Evolutionary conservation across 1,284 basidiomycete genomes (phyloP), one percentile per base, ranked within the genome.

Genomic region (Ustilago cynodontis): DNA sequence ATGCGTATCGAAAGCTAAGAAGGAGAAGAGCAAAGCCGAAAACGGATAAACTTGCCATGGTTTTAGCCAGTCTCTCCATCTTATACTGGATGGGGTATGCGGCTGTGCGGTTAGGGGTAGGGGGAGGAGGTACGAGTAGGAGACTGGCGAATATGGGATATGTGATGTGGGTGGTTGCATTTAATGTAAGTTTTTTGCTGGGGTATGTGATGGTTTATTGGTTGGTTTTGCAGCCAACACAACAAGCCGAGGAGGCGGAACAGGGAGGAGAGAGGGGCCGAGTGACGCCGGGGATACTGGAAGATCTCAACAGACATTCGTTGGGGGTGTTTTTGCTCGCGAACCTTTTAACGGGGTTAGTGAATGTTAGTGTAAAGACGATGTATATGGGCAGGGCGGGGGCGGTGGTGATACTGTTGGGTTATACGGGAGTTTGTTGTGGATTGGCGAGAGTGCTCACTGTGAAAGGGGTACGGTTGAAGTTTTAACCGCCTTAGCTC

Each of bases 121-220:
- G 31, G 10, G 77, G 77, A 1, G 26, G 55, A 18, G 22, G 37
- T 9, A 57, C 60, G 14, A 83, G 82, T 31, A 57, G 82, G 2
- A 65, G 81, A 4, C 52, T 82, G 28, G 84, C 84, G 8, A 98
- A 99, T 82, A 80, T 94, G 26, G 89, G 92, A 1, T 99, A 99
- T 86, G 91, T 96, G 45, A 86, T 95, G 26, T 98, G 95, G 94
- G 90, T 93, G 8, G 90, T 90, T 0, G 95, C 94, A 1, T 97
- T 91, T 90, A 99, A 98, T 86, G 91, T 92, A 0, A 89, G 91
- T 2, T 95, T 95, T 87, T 87, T 98, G 22, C 88, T 94, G 10
- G 91, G 90, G 2, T 97, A 98, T 86, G 88, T 95, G 53, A 73
- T 91, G 22, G 87, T 98, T 33, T 93, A 96, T 81, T 88, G 92